phyloP scores from a whole-genome alignment of 2,329 filamentous ascomycete genomes.

The Xylariomycetidae sp. region DNA sequence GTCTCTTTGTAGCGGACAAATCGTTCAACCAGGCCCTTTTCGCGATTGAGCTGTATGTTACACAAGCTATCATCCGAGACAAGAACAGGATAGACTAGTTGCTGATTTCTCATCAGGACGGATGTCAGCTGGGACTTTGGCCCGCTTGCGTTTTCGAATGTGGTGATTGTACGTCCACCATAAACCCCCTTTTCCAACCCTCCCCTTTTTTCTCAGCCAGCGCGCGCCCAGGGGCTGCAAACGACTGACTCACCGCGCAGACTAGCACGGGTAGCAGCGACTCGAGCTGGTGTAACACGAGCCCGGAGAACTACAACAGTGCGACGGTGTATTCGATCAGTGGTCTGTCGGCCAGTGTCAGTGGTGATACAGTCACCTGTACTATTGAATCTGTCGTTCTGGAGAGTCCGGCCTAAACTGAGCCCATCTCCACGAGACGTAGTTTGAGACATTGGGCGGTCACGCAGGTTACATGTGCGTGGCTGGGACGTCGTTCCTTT shows the following conservation, averaged over 20 bases:
- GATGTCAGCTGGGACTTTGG: conserved; percentile 36
- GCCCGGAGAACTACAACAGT: conserved; percentile 33
- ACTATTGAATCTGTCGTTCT: conserved; percentile 40
- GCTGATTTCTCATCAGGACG: too few species aligned
- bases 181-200: too few species aligned
- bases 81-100: too few species aligned
- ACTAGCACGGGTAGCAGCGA: conserved; percentile 22
- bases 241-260: conserved; percentile 10
- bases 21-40: conserved; percentile 37
- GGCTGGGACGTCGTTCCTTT: too few species aligned
- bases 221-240: too few species aligned
- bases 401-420: conserved; percentile 20
- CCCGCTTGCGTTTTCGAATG: conserved; percentile 33
- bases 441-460: too few species aligned
- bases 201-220: too few species aligned
- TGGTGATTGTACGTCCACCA: conserved; percentile 45
- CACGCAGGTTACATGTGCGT: too few species aligned
- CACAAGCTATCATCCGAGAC: too few species aligned
- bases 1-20: conserved; percentile 21
- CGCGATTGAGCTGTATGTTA: conserved; percentile 34
- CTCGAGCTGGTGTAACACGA: conserved; percentile 28
- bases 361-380: conserved; percentile 37
- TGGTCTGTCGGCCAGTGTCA: conserved; percentile 28
- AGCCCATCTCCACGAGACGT: too few species aligned
- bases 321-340: conserved; percentile 31